Conservation (phyloP, 805 yeast species). For the Yamadazyma olivae region DNA sequence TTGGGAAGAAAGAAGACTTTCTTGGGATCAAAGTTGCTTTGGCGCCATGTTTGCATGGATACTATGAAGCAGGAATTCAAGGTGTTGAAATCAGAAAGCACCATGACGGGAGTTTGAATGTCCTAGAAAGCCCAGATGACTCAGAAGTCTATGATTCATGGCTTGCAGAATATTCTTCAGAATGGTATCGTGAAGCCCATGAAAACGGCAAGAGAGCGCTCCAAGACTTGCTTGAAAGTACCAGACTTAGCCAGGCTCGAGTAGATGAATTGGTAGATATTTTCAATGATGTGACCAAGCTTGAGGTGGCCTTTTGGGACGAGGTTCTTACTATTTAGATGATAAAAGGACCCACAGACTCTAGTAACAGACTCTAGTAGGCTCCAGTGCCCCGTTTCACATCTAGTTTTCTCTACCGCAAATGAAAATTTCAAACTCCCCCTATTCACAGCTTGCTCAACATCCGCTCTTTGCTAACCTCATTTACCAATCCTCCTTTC, state of each 20-base stretch:
- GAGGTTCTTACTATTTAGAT: too few relatives aligned
- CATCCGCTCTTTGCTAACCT: too few relatives aligned
- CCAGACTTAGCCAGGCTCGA: conserved; percentile 39
- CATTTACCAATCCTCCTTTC: too few relatives aligned
- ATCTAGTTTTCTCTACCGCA: too few relatives aligned
- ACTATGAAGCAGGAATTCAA: conserved; percentile 51
- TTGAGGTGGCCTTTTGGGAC: conserved; percentile 73
- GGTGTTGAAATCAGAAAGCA: conserved; percentile 16
- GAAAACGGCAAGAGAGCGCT: conserved; percentile 47
- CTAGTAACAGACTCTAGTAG: too few relatives aligned
- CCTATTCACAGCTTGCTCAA: too few relatives aligned
- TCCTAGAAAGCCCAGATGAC: conserved; percentile 14
- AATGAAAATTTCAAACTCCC: too few relatives aligned
- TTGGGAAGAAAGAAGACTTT: conserved; percentile 56
- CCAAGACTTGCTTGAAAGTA: conserved; percentile 35
- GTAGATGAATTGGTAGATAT: conserved; percentile 52
- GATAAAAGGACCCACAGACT: too few relatives aligned
- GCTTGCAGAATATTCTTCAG: conserved; percentile 60
- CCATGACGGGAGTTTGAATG: conserved; percentile 6
- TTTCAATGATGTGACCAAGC: conserved; percentile 53
- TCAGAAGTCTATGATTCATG: conserved; percentile 45
- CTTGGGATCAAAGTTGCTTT: conserved; percentile 64
- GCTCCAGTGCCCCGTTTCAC: too few relatives aligned
- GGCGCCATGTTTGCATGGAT: conserved; percentile 76
- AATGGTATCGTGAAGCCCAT: conserved; percentile 56